Evolutionary conservation across 495 filamentous ascomycete species (phyloP).

Genomic region (Podospora pseudopauciseta): DNA sequence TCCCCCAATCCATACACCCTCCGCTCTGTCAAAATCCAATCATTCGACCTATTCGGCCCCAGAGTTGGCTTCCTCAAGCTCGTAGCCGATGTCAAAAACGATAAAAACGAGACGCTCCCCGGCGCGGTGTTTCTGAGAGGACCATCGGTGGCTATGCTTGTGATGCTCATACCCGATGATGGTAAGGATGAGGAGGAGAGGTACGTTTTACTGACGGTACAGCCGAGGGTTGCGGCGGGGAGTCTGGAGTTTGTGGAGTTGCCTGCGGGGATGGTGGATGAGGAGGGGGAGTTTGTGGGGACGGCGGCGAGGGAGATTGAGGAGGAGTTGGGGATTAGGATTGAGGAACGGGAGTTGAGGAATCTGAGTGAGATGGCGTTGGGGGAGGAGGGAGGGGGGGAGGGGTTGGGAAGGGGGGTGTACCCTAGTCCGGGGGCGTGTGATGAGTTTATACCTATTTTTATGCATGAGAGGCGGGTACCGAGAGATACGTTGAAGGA

Average conservation of each 20-base stretch:
- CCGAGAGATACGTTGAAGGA: constrained; percentile 59
- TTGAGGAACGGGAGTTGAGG: constrained; percentile 37
- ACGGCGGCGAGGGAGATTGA: constrained; percentile 76
- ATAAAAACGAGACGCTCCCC: constrained; percentile 61
- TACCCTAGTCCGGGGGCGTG: constrained; percentile 78
- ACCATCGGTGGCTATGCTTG: constrained; percentile 77
- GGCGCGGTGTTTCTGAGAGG: constrained; percentile 78
- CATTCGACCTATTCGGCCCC: constrained; percentile 66
- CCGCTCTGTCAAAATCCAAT: constrained; percentile 65
- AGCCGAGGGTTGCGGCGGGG: constrained; percentile 77
- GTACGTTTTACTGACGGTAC: constrained; percentile 73
- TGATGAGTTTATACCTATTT: constrained; percentile 81
- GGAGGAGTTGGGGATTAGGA: constrained; percentile 71
- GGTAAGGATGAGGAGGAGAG: constrained; percentile 51
- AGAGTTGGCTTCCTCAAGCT: constrained; percentile 79
- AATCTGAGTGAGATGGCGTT: constrained; percentile 65
- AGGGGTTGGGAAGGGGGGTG: constrained; percentile 54
- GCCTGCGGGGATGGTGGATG: constrained; percentile 88
- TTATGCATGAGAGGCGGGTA: constrained; percentile 68
- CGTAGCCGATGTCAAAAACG: constrained; percentile 61
- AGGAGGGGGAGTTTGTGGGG: constrained; percentile 68
- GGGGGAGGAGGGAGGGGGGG: not conserved
- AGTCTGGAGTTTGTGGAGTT: constrained; percentile 73
- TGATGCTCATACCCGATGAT: constrained; percentile 73
- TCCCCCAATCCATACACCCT: constrained; percentile 66